phyloP scores from a whole-genome alignment of 2,329 filamentous ascomycete genomes.

The Fulvia fulva region DNA sequence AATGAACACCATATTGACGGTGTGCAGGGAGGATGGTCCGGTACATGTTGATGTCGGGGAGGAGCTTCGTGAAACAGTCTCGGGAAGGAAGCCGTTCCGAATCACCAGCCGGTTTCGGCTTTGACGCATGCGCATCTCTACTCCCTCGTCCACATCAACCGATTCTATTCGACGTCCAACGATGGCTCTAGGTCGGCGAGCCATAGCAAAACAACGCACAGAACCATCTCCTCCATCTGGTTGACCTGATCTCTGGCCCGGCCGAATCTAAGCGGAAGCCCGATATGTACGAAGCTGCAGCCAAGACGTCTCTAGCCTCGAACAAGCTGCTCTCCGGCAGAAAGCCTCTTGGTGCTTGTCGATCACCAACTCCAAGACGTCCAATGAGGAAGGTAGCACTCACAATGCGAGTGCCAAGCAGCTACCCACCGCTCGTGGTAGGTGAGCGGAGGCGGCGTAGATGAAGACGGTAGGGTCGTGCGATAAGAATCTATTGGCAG shows the following conservation, averaged over 20 bases:
- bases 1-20: no score
- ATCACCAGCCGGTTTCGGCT: background rate
- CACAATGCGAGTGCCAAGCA: background rate
- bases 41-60: background rate
- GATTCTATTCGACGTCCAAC: background rate
- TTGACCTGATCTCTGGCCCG: background rate
- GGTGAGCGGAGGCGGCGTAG: background rate
- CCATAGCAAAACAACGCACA: background rate
- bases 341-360: background rate
- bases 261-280: background rate
- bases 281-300: background rate
- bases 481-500: background rate
- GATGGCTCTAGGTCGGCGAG: background rate
- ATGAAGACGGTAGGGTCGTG: background rate
- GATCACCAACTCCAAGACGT: background rate
- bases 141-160: background rate
- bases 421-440: background rate
- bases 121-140: background rate
- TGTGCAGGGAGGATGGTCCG: background rate
- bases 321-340: background rate
- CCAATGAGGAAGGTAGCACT: constrained; percentile 4
- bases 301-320: background rate
- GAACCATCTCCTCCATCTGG: background rate
- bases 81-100: background rate
- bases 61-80: background rate